Evolutionary conservation across 2,329 filamentous ascomycete species (phyloP), one percentile per base, ranked within the genome.

Genomic region (Grosmannia serpens): DNA sequence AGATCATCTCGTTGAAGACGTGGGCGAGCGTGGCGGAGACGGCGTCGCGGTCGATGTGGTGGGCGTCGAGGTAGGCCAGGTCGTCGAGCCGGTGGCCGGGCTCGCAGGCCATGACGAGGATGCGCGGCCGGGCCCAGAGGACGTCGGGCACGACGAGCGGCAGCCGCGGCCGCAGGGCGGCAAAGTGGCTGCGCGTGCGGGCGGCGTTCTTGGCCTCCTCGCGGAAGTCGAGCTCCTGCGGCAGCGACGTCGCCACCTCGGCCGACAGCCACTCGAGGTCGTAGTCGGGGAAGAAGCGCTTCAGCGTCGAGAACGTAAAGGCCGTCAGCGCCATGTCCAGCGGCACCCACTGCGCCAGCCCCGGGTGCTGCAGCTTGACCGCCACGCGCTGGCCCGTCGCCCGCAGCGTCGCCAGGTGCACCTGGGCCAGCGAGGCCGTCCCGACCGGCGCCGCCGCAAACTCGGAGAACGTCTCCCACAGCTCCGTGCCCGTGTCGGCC

Each of bases 1-100:
- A 99, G 65, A 99, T 96, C 94, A 99, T 99, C 70, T 97, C 91
- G 76, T 99, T 99, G 80, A 99, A 99, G 60, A 99, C 90, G 60
- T 86, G 85, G 0, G 94, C 87, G 4, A 99, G 77, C 0, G 91
- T 88, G 1, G 92, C 91, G 0, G 91, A 95, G 6, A 99, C 94
- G 71, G 97, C 92, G 68, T 97, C 94, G 24, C 94, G 85, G 71
- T 95, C 90, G 68, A 99, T 99, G 59, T 83, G 81, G 69, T 95
- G 88, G 8, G 79, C 76, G 70, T 97, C 94, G 4, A 99, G 77
- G 68, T 88, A 97, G 20, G 83, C 83, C 1, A 97, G 80, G 68
- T 99, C 92, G 70, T 99, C 94, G 2, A 91, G 87, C 24, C 94
- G 86, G 65, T 84, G 83, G 38, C 94, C 94, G 8, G 89, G 84